Base-by-base conservation (phyloP, 441 rosid genomes). In the Geranium incanum region DNA sequence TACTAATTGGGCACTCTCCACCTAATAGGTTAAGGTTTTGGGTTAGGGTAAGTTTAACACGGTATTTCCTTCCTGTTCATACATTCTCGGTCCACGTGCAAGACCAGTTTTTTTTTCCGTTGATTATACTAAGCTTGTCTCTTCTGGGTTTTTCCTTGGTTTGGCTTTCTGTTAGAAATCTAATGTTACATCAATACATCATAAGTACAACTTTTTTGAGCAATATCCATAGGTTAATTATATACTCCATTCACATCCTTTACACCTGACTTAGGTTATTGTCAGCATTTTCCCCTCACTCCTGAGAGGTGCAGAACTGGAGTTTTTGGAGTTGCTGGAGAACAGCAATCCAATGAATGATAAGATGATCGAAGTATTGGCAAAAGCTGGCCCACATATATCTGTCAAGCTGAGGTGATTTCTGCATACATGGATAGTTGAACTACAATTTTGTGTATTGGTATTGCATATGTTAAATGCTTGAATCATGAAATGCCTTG, bases 251-350 rank as follows among this genome's bases (percentile, higher is more conserved):
- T 60, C 12, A 18, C 33, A 60, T 21, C 66, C 66, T 19, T 70
- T 45, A 6, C 72, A 45, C 71, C 36, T 45, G 64, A 67, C 81
- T 15, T 72, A 94, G 99, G 89, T 81, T 64, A 86, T 92, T 72
- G 79, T 86, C 85, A 81, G 78, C 77, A 73, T 73, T 79, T 89
- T 86, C 84, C 99, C 99, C 48, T 73, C 80, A 65, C 85, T 92
- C 76, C 75, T 95, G 81, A 85, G 88, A 83, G 97, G 93, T 80
- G 84, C 86, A 59, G 99, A 95, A 81, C 74, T 71, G 74, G 76
- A 82, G 85, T 84, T 90, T 68, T 68, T 36, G 69, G 39, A 73
- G 76, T 78, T 88, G 68, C 74, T 95, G 55, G 80, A 89, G 80
- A 83, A 84, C 78, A 79, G 83, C 77, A 84, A 76, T 73, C 72